Base-by-base conservation (phyloP, 768 basidiomycete genomes). In the Kwoniella botswanensis region DNA sequence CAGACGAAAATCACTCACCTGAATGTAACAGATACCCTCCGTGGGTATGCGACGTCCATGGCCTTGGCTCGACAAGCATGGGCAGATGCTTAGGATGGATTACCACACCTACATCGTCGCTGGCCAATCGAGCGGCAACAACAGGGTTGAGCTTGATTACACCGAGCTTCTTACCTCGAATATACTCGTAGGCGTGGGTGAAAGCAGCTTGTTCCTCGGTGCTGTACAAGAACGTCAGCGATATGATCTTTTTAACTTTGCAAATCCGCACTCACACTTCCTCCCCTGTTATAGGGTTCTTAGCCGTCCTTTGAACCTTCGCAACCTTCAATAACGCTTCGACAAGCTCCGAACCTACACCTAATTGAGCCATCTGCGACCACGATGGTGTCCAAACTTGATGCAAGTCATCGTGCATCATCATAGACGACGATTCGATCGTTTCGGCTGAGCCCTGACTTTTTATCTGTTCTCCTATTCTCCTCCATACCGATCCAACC, bases 31-130 rank as follows among this genome's bases (percentile, higher is more conserved):
- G 84, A 80, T 98, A 98, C 1, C 91, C 93, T 4, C 97, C 96
- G 56, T 90, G 85, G 65, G 91, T 88, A 72, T 89, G 87, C 67
- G 86, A 86, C 1, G 92, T 78, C 96, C 95, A 98, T 0, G 93
- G 92, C 73, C 90, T 90, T 2, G 96, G 96, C 71, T 90, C 89
- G 26, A 95, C 88, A 7, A 99, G 87, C 97, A 98, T 99, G 10
- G 96, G 96, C 24, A 99, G 87, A 83, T 96, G 93, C 1, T 94
- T 92, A 17, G 96, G 94, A 84, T 96, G 94, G 18, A 98, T 86
- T 0, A 91, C 88, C 64, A 89, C 87, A 13, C 86, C 84, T 21
- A 94, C 78, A 52, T 84, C 86, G 71, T 98, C 95, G 68, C 88
- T 89, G 2, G 92, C 89, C 65, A 98, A 85, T 2, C 91, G 88